Percentiles rank a stretch among this genome's conserved stretches.
These are phyloP conservation scores for Lithospermum erythrorhizon DNA, from an alignment of 257 asterid genomes.

Conservation along the genomic window DNA sequence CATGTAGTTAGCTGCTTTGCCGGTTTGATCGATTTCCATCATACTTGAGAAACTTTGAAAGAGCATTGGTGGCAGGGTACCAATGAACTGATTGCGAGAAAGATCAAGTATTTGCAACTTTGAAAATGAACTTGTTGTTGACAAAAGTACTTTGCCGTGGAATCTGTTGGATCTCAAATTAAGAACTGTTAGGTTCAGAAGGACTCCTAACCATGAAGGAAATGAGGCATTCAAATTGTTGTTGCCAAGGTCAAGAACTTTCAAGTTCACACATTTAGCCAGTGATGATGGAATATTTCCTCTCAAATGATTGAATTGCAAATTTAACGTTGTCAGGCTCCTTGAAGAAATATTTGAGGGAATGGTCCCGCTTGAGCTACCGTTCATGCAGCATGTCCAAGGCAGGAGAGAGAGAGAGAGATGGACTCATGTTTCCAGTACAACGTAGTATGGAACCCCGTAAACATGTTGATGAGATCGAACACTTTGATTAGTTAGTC, in stretches of 20 bases:
- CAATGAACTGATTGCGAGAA: constrained; percentile 13
- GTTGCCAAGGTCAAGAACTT: constrained; percentile 14
- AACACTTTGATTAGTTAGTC: no score
- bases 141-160: constrained; percentile 7
- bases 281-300: constrained; percentile 11
- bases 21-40: constrained; percentile 1
- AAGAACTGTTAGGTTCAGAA: constrained; percentile 19
- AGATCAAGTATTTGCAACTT: constrained; percentile 15
- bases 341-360: no score
- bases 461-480: no score
- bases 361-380: no score
- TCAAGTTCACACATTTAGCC: constrained; percentile 10
- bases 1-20: no score
- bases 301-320: constrained; percentile 10
- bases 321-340: neutral
- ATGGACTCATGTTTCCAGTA: no score
- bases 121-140: constrained; percentile 5
- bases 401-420: no score
- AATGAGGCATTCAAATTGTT: constrained; percentile 21
- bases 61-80: constrained; percentile 4
- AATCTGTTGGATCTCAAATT: constrained; percentile 12
- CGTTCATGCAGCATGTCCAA: no score
- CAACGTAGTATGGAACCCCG: no score
- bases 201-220: constrained; percentile 21
- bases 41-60: constrained; percentile 12